Percentiles rank a stretch among this genome's conserved stretches.
phyloP scores from a whole-genome alignment of 2,329 filamentous ascomycete species.

The Penicillium sp. region DNA sequence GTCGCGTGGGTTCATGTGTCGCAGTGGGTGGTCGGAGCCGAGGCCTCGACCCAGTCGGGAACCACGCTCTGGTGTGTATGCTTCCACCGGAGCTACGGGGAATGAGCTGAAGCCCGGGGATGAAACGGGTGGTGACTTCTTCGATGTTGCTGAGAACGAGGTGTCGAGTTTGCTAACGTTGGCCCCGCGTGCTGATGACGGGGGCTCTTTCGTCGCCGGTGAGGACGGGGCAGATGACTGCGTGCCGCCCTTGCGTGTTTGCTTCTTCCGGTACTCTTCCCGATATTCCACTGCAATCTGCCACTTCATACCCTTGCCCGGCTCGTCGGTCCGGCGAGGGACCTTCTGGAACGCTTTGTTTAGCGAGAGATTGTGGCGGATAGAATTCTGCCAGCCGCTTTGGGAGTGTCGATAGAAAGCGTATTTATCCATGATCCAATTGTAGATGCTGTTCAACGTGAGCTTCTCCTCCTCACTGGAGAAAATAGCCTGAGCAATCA shows the following conservation, averaged over 20 bases:
- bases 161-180: constrained; percentile 38
- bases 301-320: constrained; percentile 99
- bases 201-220: constrained; percentile 45
- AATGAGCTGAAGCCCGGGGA: constrained; percentile 44
- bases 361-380: constrained; percentile 90
- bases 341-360: constrained; percentile 96
- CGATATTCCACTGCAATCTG: constrained; percentile 80
- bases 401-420: constrained; percentile 86
- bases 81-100: constrained; percentile 43
- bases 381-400: constrained; percentile 97
- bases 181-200: constrained; percentile 34
- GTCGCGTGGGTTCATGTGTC: constrained; percentile 34
- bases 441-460: constrained; percentile 89
- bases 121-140: constrained; percentile 39
- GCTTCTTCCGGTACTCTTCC: constrained; percentile 81
- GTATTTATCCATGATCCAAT: constrained; percentile 86
- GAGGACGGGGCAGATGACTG: constrained; percentile 48
- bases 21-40: constrained; percentile 29
- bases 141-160: constrained; percentile 38
- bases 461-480: constrained; percentile 82
- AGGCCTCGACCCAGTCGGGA: constrained; percentile 37
- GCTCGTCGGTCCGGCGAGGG: constrained; percentile 86
- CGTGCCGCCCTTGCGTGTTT: constrained; percentile 41
- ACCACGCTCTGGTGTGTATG: constrained; percentile 49
- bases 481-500: constrained; percentile 95